These are phyloP conservation scores for Hymenotorrendiella dingleyae DNA, from an alignment of 2,329 filamentous ascomycete genomes.

Conservation along the genomic window DNA sequence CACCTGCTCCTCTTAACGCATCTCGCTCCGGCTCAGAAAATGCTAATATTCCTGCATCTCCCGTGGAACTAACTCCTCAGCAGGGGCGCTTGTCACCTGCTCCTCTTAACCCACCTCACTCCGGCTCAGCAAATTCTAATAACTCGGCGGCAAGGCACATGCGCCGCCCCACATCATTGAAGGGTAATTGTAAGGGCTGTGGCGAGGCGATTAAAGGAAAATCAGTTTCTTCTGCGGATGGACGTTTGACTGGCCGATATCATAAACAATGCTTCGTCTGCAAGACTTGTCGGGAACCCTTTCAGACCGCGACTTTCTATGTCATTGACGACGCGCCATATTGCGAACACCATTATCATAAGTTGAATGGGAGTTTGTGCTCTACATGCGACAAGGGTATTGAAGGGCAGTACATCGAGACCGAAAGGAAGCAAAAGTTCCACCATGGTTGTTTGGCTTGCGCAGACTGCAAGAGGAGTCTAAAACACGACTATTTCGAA, in stretches of 20 bases:
- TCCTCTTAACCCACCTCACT: slow-evolving; percentile 9
- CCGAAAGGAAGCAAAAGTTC: slow-evolving; percentile 70
- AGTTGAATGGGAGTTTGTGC: slow-evolving; percentile 83
- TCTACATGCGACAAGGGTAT: slow-evolving; percentile 75
- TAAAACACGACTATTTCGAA: slow-evolving; percentile 87
- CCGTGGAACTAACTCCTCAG: slow-evolving; percentile 41
- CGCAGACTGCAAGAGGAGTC: slow-evolving; percentile 64
- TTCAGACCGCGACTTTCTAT: slow-evolving; percentile 86
- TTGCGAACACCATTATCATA: slow-evolving; percentile 88
- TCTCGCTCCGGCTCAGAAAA: no score
- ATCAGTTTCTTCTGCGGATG: slow-evolving; percentile 89
- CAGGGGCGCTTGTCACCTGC: slow-evolving; percentile 34
- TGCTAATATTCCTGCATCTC: slow-evolving; percentile 42
- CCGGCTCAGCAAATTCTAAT: no score
- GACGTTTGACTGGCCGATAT: slow-evolving; percentile 84
- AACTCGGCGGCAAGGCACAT: slow-evolving; percentile 7
- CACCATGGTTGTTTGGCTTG: slow-evolving; percentile 86
- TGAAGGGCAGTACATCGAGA: slow-evolving; percentile 89
- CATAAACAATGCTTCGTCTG: slow-evolving; percentile 96
- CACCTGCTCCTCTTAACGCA: slow-evolving; percentile 23
- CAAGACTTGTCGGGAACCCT: slow-evolving; percentile 72
- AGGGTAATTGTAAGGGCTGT: slow-evolving; percentile 78
- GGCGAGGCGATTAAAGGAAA: slow-evolving; percentile 74
- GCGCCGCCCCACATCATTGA: slow-evolving; percentile 21
- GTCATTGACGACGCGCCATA: slow-evolving; percentile 83